phyloP scores from a whole-genome alignment of 2,329 filamentous ascomycete genomes.

The Fusarium nanum region DNA sequence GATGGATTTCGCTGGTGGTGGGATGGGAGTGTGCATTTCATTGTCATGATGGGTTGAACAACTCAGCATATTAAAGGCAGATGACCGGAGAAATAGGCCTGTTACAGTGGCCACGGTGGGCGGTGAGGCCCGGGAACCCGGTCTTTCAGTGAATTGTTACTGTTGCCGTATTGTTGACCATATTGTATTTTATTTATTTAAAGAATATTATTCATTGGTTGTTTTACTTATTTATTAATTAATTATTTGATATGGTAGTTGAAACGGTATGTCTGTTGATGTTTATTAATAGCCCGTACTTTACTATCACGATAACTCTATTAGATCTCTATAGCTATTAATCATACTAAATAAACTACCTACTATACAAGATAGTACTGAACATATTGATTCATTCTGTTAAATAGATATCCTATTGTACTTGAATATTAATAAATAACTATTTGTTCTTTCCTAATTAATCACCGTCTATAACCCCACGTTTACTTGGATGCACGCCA shows the following conservation, averaged over 20 bases:
- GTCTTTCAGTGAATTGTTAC: conserved; percentile 13
- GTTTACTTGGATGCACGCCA: conserved; percentile 26
- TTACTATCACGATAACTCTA: background rate
- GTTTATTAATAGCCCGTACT: background rate
- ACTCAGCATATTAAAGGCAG: conserved; percentile 52
- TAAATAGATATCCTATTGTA: too few relatives aligned
- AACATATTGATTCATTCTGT: too few relatives aligned
- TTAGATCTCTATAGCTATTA: background rate
- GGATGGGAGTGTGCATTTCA: conserved; percentile 36
- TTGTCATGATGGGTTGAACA: conserved; percentile 43
- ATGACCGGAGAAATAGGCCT: conserved; percentile 48
- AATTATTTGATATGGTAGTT: background rate
- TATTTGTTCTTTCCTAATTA: background rate
- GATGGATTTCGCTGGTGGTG: conserved; percentile 19
- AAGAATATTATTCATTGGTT: conserved; percentile 24
- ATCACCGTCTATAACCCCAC: conserved; percentile 15
- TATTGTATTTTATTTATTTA: conserved; percentile 3
- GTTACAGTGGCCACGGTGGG: conserved; percentile 33
- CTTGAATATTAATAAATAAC: rapidly evolving
- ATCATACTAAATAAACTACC: background rate
- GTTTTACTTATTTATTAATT: background rate
- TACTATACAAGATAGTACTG: too few relatives aligned
- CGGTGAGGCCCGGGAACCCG: conserved; percentile 44
- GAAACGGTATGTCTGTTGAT: conserved; percentile 9
- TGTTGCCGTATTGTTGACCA: background rate